Evolutionary conservation across 352 stramenopile genomes (phyloP), one percentile per base, ranked within the genome.

Genomic region (Pythium monospermum): DNA sequence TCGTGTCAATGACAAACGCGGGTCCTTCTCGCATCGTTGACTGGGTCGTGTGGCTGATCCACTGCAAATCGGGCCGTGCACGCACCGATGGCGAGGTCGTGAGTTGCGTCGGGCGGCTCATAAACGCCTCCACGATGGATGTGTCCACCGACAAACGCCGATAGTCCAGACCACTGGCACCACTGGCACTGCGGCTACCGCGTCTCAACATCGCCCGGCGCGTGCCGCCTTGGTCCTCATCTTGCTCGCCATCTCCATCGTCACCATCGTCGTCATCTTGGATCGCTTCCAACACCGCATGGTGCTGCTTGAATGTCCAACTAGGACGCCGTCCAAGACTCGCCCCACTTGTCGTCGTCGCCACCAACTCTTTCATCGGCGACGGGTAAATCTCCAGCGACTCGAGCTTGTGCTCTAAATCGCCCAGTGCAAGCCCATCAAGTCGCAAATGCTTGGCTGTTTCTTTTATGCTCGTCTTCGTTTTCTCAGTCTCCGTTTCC

Each of bases 261-360:
- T 82, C 76, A 23, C 57, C 66, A 3, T 71, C 50, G 39, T 88
- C 75, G 23, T 66, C 52, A n/a, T n/a, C n/a, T n/a, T n/a, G n/a
- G 51, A 85, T 83, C 6, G 62, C 63, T 50, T 85, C 72, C 25
- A 88, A 46, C 1, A 85, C 30, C 0, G 70, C 53, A 44, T 72
- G 68, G 13, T 85, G 70, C 18, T 88, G 76, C 6, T 64, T 66
- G 31, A 85, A 86, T 8, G 68, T 76, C 76, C 74, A 88, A 31
- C 77, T 86, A 15, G 77, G 75, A 23, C 73, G 69, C 38, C 73
- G 71, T 16, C 51, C 26, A 18, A 62, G 51, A 3, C 35, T 44
- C n/a, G 46, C 27, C 12, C 32, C 42, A 22, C 15, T 43, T 35
- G 53, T 40, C 11, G 1, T 27, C 10, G 8, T 49, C 4, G 28